phyloP scores from a whole-genome alignment of 305 asterid genomes.

The Striga hermonthica region DNA sequence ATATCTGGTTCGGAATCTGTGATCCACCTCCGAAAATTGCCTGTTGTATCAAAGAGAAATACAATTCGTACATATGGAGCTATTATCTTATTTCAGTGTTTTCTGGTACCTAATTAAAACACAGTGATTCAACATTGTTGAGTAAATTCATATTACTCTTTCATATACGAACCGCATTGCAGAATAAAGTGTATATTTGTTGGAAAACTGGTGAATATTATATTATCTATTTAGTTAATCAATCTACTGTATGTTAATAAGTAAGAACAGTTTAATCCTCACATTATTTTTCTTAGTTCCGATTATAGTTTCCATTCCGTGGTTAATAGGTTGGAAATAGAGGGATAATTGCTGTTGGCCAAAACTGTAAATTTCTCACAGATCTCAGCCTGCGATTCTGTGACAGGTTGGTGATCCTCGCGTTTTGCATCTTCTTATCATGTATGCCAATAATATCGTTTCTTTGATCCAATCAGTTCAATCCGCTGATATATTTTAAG shows the following conservation, averaged over 20 bases:
- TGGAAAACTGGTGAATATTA: background rate
- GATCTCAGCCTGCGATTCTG: constrained; percentile 86
- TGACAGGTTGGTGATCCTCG: constrained; percentile 50
- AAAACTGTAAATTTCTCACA: constrained; percentile 72
- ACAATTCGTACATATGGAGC: background rate
- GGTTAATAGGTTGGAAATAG: constrained; percentile 62
- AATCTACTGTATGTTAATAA: constrained; percentile 23
- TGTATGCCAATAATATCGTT: background rate
- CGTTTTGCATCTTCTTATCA: constrained; percentile 21
- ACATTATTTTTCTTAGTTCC: constrained; percentile 16
- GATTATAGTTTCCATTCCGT: constrained; percentile 28
- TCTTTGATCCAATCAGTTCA: constrained; percentile 11
- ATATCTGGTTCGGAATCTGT: constrained; percentile 6
- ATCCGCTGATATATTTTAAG: background rate
- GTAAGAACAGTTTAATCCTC: constrained; percentile 7
- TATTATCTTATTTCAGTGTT: background rate
- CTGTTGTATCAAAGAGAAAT: constrained; percentile 11
- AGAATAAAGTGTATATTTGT: constrained; percentile 3
- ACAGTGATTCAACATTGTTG: constrained; percentile 18
- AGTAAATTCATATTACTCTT: background rate
- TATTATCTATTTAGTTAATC: constrained; percentile 6
- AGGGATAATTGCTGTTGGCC: constrained; percentile 79
- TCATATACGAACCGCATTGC: background rate
- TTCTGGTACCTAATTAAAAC: constrained; percentile 16
- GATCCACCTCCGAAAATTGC: constrained; percentile 1